Base-by-base conservation (phyloP, 805 yeast species). In the Metahyphopichia silvanorum region DNA sequence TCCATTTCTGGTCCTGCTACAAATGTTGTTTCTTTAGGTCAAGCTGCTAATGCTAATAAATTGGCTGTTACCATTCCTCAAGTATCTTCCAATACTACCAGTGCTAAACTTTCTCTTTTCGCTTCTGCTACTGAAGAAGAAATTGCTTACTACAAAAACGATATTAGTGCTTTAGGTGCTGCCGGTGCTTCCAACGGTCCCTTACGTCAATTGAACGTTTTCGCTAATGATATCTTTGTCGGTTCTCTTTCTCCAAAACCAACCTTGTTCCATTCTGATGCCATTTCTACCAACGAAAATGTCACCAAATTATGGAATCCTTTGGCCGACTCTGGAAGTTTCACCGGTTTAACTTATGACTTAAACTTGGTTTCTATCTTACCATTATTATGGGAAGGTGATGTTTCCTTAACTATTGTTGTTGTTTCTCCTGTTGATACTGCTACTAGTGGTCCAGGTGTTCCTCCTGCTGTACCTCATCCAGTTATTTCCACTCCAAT, bases 51-150 rank as follows among this genome's bases (percentile, higher is more conserved):
- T 21, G 43, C 51, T 23, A 50, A 47, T 15, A 19, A 33, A 6
- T 34, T 51, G 34, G 38, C 53, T 8, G 42, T 47, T 21, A 23
- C 31, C 21, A 33, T 53, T 25, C 57, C 53, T 18, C 43, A 45
- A 39, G 28, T 50, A 6, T 21, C 34, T n/a, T 31, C 36, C 13
- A 56, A 53, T 31, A 44, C 46, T 19, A 49, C 56, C 3, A 32
- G 37, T 17, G 60, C 61, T 25, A 51, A 46, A 33, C 24, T 52
- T 15, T 34, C 44, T 10, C 40, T 55, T 12, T 54, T 53, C 25
- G 54, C 54, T 16, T 51, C 57, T 20, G 53, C 59, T 13, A 38
- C 53, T 22, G 49, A 53, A 16, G 55, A 47, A 14, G 63, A 57
- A 42, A 34, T 44, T 12, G 37, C 32, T 3, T 56, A 36, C 40